These are phyloP conservation scores for Flaveria ramosissima DNA, from an alignment of 129 eudicot genomes.

Conservation along the genomic window DNA sequence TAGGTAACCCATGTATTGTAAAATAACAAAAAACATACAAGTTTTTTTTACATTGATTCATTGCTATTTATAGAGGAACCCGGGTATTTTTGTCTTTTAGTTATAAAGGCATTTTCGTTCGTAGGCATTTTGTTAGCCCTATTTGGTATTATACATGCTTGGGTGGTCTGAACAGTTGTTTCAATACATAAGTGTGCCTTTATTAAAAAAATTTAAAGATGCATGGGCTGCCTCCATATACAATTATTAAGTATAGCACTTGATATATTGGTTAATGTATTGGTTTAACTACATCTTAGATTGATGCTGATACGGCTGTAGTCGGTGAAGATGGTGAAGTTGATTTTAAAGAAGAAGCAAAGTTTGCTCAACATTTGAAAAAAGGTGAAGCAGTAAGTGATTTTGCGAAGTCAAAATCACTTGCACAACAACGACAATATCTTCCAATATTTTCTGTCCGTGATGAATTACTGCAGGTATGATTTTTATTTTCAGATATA, in stretches of 20 bases:
- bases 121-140: background rate
- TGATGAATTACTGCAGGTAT: slow-evolving; percentile 65
- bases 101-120: background rate
- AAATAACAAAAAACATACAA: background rate
- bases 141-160: background rate
- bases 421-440: slow-evolving; percentile 68
- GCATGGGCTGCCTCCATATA: background rate
- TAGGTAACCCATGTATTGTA: background rate
- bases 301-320: slow-evolving; percentile 73
- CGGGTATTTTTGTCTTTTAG: background rate
- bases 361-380: slow-evolving; percentile 59
- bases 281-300: slow-evolving; percentile 29
- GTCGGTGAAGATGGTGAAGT: slow-evolving; percentile 80
- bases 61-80: background rate
- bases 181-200: background rate
- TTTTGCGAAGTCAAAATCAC: slow-evolving; percentile 63
- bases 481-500: slow-evolving; percentile 18
- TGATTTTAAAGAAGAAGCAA: slow-evolving; percentile 76
- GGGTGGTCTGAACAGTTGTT: background rate
- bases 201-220: background rate
- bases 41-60: background rate
- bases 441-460: slow-evolving; percentile 69
- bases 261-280: background rate
- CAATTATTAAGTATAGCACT: background rate
- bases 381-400: slow-evolving; percentile 71